A percentile compares a stretch with the other conserved stretches of the same genome.
Evolutionary conservation across 768 basidiomycete genomes (phyloP).

Genomic region (Lactifluus subvellereus): DNA sequence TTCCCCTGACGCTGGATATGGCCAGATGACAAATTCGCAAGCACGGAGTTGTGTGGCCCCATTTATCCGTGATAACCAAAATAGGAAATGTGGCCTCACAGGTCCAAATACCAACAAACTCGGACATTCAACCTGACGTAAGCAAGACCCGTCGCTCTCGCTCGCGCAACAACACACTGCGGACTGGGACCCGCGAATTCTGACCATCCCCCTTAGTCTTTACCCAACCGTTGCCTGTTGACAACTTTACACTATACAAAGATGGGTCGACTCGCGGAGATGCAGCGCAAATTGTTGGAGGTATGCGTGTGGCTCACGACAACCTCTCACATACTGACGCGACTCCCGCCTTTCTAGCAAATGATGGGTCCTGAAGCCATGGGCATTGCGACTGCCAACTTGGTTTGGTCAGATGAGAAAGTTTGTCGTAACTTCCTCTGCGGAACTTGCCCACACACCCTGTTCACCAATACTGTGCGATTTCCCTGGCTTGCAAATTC

Average conservation of each 20-base stretch:
- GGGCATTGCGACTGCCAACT: constrained; percentile 89
- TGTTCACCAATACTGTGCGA: constrained; percentile 95
- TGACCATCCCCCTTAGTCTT: background rate
- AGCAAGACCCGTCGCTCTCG: too few relatives aligned
- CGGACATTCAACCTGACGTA: background rate
- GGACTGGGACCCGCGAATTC: background rate
- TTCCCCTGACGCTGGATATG: background rate
- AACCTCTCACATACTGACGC: constrained; percentile 31
- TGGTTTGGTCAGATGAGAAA: constrained; percentile 93
- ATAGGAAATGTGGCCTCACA: background rate
- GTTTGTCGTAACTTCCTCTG: constrained; percentile 98
- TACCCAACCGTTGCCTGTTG: background rate
- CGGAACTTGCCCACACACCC: constrained; percentile 95
- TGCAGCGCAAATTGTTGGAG: constrained; percentile 90
- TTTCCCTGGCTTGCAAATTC: constrained; percentile 13
- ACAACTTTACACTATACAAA: constrained; percentile 25
- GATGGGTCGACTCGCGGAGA: constrained; percentile 95
- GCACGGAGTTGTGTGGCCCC: background rate
- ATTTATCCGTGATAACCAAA: background rate
- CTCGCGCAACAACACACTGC: background rate
- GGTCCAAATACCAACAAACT: constrained; percentile 15
- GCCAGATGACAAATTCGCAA: background rate
- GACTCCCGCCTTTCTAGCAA: constrained; percentile 53
- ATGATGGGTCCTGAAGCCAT: constrained; percentile 99
- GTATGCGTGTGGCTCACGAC: constrained; percentile 31